Evolutionary conservation across 352 stramenopile species (phyloP), one percentile per base, ranked within the genome.

Genomic region (Blastocystis sp.): DNA sequence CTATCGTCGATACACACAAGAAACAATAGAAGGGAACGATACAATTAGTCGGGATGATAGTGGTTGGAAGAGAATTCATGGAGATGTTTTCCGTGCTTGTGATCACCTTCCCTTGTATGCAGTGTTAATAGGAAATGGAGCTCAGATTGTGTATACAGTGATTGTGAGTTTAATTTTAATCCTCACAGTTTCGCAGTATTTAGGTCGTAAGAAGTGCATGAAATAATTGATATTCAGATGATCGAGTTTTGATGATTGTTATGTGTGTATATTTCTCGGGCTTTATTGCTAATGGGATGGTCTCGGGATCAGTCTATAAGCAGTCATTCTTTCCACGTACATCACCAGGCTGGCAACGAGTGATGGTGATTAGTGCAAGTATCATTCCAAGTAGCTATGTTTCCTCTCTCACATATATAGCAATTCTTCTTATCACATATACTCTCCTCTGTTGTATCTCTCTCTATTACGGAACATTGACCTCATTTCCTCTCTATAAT

Each of bases 21-120:
- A 90, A 98, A 79, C 95, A 98, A 68, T 75, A 81, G 90, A 90
- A 58, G 81, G 58, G 9, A 35, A 9, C 22, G 48, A 19, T 13
- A n/a, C 78, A 2, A 93, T 96, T 51, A 94, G 95, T 89, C 90
- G 91, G 87, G 93, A 95, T 89, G 92, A 95, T 90, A 94, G 93
- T 30, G 96, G 96, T 30, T 98, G 96, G 96, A 98, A 98, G 90
- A 93, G 98, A 79, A 92, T 98, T 13, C 95, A 98, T 88, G 96
- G 95, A 33, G 94, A 97, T 69, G 94, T 97, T 22, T 97, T 99
- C 89, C 95, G 97, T 58, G 94, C 95, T 19, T 96, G 96, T 4
- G 90, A 92, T 0, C 94, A 96, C 68, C 89, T 98, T 58, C 93
- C 97, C 66, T 89, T 98, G 6, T 98, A 98, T 91, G 95, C 94